Evolutionary conservation across 2,329 filamentous ascomycete genomes (phyloP).

Genomic region (Exophiala mesophila): DNA sequence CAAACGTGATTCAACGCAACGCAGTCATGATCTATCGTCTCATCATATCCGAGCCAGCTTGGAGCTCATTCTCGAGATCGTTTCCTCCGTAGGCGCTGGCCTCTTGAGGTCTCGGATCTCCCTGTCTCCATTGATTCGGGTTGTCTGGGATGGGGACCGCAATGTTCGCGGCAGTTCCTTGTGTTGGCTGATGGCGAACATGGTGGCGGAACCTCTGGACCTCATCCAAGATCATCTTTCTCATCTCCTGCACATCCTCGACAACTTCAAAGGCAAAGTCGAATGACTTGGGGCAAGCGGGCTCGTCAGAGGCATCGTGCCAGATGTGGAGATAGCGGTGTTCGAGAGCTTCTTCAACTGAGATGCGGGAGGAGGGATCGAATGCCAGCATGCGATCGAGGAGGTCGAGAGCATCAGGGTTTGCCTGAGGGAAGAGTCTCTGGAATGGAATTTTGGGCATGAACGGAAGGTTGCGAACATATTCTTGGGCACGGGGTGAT

Average conservation of each 20-base stretch:
- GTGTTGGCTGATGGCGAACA: conserved; percentile 47
- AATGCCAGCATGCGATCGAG: conserved; percentile 97
- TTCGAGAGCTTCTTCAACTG: conserved; percentile 90
- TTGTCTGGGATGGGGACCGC: conserved; percentile 61
- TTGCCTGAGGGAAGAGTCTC: conserved; percentile 84
- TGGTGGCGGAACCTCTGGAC: conserved; percentile 74
- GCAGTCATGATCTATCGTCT: too few species aligned
- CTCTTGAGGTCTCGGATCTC: conserved; percentile 61
- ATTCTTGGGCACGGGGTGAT: conserved; percentile 92
- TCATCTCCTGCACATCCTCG: conserved; percentile 91
- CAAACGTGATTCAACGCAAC: too few species aligned
- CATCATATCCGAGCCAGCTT: conserved; percentile 53
- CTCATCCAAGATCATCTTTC: conserved; percentile 94
- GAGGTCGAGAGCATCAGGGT: conserved; percentile 90
- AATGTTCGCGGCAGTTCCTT: conserved; percentile 27
- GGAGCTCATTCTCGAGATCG: conserved; percentile 48
- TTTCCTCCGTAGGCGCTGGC: conserved; percentile 39
- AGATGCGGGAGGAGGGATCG: conserved; percentile 87
- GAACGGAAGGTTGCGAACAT: conserved; percentile 90
- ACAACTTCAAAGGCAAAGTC: conserved; percentile 99
- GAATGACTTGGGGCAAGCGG: conserved; percentile 86
- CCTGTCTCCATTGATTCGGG: conserved; percentile 51
- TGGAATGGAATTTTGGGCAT: conserved; percentile 93
- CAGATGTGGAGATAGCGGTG: conserved; percentile 96
- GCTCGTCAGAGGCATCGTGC: conserved; percentile 97